A percentile compares a stretch with the other conserved stretches of the same genome.
Conservation (phyloP, 805 yeast genomes). For the Spathaspora gorwiae region DNA sequence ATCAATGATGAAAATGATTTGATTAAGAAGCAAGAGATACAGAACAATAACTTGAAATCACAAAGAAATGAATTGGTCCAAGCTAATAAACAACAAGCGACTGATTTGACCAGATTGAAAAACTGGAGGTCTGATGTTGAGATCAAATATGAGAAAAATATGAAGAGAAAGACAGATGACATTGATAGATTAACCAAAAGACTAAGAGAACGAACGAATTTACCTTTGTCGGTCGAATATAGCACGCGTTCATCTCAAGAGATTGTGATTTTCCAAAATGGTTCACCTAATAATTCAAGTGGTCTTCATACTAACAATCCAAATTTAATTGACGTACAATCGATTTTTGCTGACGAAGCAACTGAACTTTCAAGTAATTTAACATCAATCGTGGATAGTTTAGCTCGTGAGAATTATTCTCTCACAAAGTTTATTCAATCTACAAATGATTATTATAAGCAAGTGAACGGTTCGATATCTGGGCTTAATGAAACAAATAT, state of each 20-base stretch:
- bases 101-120: conserved; percentile 25
- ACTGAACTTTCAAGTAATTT: conserved; percentile 5
- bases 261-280: conserved; percentile 18
- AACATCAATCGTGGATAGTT: conserved; percentile 30
- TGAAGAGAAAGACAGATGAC: conserved; percentile 28
- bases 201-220: conserved; percentile 26
- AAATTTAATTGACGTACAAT: neutral
- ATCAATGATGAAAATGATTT: conserved; percentile 6
- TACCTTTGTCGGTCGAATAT: conserved; percentile 23
- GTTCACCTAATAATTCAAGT: conserved; percentile 29
- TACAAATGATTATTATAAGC: conserved; percentile 24
- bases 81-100: conserved; percentile 22
- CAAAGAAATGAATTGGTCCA: conserved; percentile 14
- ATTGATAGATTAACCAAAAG: conserved; percentile 30
- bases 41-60: conserved; percentile 13
- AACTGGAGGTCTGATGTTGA: conserved; percentile 25
- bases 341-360: conserved; percentile 4
- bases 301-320: neutral
- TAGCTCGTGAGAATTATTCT: conserved; percentile 33
- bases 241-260: conserved; percentile 13
- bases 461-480: conserved; percentile 10
- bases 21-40: conserved; percentile 15
- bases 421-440: conserved; percentile 27
- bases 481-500: neutral
- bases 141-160: conserved; percentile 31